phyloP scores from a whole-genome alignment of 331 rosid species.

The Pyrus hybrid region DNA sequence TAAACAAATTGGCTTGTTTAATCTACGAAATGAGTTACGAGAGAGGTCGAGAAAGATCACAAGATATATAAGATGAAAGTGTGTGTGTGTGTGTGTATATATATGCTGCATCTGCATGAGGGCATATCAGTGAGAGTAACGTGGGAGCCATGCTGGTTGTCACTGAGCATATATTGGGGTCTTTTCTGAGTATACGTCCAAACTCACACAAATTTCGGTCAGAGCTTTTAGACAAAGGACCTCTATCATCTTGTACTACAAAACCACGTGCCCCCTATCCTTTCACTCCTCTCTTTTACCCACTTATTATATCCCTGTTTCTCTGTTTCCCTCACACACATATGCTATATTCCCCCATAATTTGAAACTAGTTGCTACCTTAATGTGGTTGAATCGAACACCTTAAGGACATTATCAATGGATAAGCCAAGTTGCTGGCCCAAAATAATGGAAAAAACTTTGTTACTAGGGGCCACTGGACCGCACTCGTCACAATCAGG shows the following conservation, averaged over 20 bases:
- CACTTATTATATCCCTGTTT: neutral
- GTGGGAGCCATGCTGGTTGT: conserved; percentile 7
- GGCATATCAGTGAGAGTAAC: neutral
- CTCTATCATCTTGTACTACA: neutral
- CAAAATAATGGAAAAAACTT: neutral
- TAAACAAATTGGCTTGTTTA: neutral
- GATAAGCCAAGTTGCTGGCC: neutral
- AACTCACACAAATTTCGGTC: neutral
- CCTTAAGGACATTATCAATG: neutral
- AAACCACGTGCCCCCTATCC: conserved; percentile 4
- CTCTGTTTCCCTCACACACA: neutral
- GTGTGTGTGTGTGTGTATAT: no score
- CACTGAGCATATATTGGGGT: neutral
- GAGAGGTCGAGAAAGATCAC: neutral
- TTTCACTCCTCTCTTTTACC: neutral
- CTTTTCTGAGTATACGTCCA: neutral
- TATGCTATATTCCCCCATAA: neutral
- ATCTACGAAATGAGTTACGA: neutral
- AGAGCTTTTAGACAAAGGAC: neutral
- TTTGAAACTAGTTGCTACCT: no score
- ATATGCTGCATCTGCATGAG: neutral
- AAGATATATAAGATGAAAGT: neutral
- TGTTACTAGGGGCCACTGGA: neutral
- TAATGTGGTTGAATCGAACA: no score
- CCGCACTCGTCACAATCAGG: neutral